A percentile compares a stretch with the other conserved stretches of the same genome.
Conservation (phyloP, 2,329 filamentous ascomycete species). For the Aspergillus thermomutatus region DNA sequence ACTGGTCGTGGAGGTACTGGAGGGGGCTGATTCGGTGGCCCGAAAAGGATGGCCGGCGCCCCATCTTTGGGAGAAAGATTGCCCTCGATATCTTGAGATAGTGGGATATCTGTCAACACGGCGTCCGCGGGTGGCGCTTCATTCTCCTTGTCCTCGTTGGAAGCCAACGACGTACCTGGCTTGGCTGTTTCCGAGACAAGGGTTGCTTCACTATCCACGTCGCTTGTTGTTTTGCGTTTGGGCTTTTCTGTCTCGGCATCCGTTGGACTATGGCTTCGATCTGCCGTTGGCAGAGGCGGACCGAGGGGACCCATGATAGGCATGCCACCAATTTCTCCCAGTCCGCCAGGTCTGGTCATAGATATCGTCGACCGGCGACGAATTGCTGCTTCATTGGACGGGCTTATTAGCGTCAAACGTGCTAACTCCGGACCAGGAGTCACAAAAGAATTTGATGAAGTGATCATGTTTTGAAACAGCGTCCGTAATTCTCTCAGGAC, state of each 20-base stretch:
- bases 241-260: conserved; percentile 12
- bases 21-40: conserved; percentile 49
- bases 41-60: conserved; percentile 16
- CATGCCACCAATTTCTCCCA: conserved; percentile 44
- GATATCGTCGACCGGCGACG: conserved; percentile 46
- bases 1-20: conserved; percentile 56
- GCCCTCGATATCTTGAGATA: conserved; percentile 6
- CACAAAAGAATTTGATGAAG: conserved; percentile 59
- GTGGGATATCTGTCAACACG: conserved; percentile 20
- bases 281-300: conserved; percentile 28
- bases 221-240: conserved; percentile 26
- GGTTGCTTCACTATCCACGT: conserved; percentile 33
- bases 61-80: conserved; percentile 5
- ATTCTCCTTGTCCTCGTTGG: conserved; percentile 40
- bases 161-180: conserved; percentile 14
- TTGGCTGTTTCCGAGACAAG: conserved; percentile 32
- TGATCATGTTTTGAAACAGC: conserved; percentile 69
- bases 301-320: conserved; percentile 46
- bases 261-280: conserved; percentile 17
- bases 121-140: conserved; percentile 19
- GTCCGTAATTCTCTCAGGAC: conserved; percentile 70
- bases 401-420: conserved; percentile 69
- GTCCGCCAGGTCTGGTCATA: conserved; percentile 23
- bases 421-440: conserved; percentile 74
- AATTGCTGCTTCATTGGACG: conserved; percentile 52